phyloP scores from a whole-genome alignment of 306 rosid species.

The Castanopsis chinensis region DNA sequence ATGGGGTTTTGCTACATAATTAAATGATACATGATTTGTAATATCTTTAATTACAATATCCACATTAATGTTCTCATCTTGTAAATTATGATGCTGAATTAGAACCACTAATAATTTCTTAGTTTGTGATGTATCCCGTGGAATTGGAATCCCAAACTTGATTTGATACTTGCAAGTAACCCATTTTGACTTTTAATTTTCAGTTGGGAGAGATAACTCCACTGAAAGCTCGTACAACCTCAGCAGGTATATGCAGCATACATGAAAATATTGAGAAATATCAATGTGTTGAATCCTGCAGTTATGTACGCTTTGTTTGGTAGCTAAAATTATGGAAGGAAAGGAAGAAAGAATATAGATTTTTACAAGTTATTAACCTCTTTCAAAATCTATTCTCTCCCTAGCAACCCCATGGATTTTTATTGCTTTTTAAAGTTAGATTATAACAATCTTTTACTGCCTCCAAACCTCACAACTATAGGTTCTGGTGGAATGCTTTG shows the following conservation, averaged over 20 bases:
- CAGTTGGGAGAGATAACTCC: slow-evolving; percentile 14
- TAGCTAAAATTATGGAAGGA: background rate
- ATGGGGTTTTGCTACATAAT: background rate
- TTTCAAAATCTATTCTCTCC: background rate
- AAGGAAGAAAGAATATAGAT: background rate
- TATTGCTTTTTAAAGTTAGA: background rate
- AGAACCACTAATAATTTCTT: background rate
- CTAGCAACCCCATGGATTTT: background rate
- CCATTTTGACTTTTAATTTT: slow-evolving; percentile 13
- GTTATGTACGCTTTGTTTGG: slow-evolving; percentile 26
- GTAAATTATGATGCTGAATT: background rate
- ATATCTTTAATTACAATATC: background rate
- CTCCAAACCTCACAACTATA: no score
- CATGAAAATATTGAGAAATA: slow-evolving; percentile 22
- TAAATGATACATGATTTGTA: background rate
- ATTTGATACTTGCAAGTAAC: background rate
- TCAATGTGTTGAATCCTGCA: slow-evolving; percentile 21
- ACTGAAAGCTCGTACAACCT: background rate
- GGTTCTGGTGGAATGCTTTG: no score
- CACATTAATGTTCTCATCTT: background rate
- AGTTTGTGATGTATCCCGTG: background rate
- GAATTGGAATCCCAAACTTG: background rate
- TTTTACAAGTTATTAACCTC: background rate
- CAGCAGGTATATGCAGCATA: slow-evolving; percentile 28
- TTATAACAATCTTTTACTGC: background rate